Conservation (phyloP, 2,329 filamentous ascomycete species). For the Nannizziopsis arthrosporioides region DNA sequence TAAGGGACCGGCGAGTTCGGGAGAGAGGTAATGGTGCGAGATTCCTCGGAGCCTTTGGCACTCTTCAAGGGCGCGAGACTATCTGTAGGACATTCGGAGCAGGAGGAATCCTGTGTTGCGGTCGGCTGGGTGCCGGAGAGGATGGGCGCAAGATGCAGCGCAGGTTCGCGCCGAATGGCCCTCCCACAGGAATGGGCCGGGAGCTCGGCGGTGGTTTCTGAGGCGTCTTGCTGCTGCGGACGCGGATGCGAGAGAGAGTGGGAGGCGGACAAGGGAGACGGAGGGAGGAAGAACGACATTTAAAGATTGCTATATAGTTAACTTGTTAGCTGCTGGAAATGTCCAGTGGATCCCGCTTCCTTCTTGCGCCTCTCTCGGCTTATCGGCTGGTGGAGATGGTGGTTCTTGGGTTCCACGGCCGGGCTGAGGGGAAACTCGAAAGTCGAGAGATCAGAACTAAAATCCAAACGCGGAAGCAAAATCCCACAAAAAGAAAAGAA, state of each 20-base stretch:
- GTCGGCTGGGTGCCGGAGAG: background rate
- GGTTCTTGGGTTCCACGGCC: constrained; percentile 1
- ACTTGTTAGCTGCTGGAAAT: background rate
- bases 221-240: background rate
- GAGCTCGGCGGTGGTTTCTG: background rate
- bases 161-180: constrained; percentile 1
- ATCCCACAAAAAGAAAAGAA: background rate
- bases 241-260: constrained; percentile 1
- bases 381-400: background rate
- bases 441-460: background rate
- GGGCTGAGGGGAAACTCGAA: background rate
- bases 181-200: background rate
- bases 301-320: background rate
- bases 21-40: constrained; percentile 6
- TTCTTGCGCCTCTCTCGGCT: background rate
- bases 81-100: background rate
- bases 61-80: background rate
- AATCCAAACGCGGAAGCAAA: background rate
- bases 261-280: constrained; percentile 2
- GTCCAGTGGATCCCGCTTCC: too few species aligned
- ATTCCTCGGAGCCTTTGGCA: background rate
- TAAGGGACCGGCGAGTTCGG: constrained; percentile 1
- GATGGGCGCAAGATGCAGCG: background rate
- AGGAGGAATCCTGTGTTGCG: background rate
- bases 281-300: constrained; percentile 4